Evolutionary conservation across 441 rosid species (phyloP), one percentile per base, ranked within the genome.

Genomic region (Euphorbia corollata): DNA sequence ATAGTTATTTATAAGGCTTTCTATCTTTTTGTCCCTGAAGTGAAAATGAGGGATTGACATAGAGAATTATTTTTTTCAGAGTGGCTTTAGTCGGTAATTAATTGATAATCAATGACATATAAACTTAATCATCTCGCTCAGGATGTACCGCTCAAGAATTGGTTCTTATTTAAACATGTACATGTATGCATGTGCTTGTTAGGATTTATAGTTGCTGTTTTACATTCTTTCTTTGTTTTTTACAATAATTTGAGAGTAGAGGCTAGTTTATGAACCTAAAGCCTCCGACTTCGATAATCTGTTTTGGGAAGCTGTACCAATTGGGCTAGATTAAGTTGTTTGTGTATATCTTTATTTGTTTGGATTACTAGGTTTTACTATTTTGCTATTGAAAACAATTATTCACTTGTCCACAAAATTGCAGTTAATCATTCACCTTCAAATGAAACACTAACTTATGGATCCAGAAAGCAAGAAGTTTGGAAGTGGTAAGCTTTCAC

Each of bases 391-490:
- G n/a, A 18, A 7, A 36, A 36, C 41, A 36, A 0, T 36, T 30
- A 34, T 56, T 58, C 12, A 13, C 38, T 5, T 61, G 45, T 68
- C 53, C 36, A 15, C 48, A 8, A 60, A 61, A 39, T 67, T 74
- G 75, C 84, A 82, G 90, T 70, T 73, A 60, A 61, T 72, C 75
- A 58, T 77, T 63, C 43, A 32, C 48, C 59, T 53, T 69, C 65
- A 60, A 65, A 63, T 56, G 67, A 73, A 59, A 71, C 69, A 70
- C 56, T 83, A 78, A 80, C 41, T 36, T 68, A 86, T 86, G 91
- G 89, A 86, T 78, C 67, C 75, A 51, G 89, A 85, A 76, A 79
- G 76, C 77, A 84, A 83, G 71, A 86, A 79, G 43, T 86, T 83
- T 74, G 91, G 89, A 78, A 71, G 75, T 74, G 91, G 91, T 85